These are phyloP conservation scores for Tilletia walkeri DNA, from an alignment of 1,284 basidiomycete species.

Conservation along the genomic window DNA sequence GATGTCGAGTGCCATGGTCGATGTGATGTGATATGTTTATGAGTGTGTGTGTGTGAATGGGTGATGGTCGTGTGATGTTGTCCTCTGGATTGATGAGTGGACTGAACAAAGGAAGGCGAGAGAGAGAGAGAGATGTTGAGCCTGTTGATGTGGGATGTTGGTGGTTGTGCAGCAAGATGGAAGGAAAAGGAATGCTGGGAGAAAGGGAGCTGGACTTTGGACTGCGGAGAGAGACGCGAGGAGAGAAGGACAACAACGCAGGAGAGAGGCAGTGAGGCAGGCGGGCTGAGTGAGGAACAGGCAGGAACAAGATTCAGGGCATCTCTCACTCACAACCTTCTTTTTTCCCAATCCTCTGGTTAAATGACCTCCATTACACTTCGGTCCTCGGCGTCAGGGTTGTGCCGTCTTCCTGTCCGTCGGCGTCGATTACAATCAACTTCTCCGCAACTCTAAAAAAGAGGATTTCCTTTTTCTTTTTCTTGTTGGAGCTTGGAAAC, in stretches of 20 bases:
- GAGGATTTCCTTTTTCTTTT: too few species aligned
- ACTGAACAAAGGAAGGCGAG: background rate
- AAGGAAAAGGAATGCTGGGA: background rate
- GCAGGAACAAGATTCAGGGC: background rate
- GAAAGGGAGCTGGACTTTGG: background rate
- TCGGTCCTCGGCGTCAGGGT: too few species aligned
- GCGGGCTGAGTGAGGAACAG: background rate
- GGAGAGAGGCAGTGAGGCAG: background rate
- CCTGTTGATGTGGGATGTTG: background rate
- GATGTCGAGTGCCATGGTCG: conserved; percentile 43
- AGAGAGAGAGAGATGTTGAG: background rate
- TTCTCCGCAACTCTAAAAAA: too few species aligned
- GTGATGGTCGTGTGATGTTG: too few species aligned
- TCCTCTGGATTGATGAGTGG: background rate
- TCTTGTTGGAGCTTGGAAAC: too few species aligned
- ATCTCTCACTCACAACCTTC: too few species aligned
- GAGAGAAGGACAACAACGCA: background rate
- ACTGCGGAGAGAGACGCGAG: background rate
- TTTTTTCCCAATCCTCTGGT: too few species aligned
- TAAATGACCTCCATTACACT: too few species aligned
- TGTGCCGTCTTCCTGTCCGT: too few species aligned
- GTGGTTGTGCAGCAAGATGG: background rate
- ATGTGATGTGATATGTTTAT: background rate
- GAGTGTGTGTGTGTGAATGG: background rate
- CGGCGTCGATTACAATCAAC: too few species aligned